Conservation (phyloP, 345 rosid genomes). For the Murraya koenigii region DNA sequence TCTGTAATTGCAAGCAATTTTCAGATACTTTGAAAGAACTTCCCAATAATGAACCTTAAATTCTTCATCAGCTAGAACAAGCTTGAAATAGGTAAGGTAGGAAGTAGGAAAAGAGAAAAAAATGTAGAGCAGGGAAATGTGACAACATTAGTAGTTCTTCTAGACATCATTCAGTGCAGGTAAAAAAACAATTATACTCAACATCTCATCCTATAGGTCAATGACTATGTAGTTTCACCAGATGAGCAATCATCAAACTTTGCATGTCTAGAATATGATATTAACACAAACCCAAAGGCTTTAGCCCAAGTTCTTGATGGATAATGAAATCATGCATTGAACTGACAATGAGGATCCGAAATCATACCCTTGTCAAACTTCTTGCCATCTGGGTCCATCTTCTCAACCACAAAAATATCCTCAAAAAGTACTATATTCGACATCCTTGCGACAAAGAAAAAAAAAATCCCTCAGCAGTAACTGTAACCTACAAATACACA, state of each 20-base stretch:
- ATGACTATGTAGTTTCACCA: neutral
- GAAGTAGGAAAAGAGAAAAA: neutral
- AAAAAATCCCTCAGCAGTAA: neutral
- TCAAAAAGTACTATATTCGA: slow-evolving; percentile 38
- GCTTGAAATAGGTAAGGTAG: neutral
- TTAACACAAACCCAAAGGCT: too few relatives aligned
- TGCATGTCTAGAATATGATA: neutral
- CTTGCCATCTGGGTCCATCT: slow-evolving; percentile 77
- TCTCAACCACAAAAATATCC: slow-evolving; percentile 72
- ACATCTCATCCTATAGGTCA: neutral
- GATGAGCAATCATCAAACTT: neutral
- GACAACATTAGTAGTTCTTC: neutral
- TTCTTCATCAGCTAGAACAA: neutral
- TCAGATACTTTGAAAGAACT: neutral
- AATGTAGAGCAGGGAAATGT: neutral
- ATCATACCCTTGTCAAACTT: slow-evolving; percentile 77
- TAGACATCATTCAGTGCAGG: neutral
- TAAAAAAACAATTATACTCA: neutral
- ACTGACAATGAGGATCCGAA: neutral
- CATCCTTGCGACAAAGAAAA: neutral
- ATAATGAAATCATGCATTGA: neutral
- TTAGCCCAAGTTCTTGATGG: neutral
- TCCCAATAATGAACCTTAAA: neutral
- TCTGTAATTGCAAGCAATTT: neutral
- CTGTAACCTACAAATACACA: neutral